Conservation (phyloP, 179 eudicot species). For the Spinacia oleracea region DNA sequence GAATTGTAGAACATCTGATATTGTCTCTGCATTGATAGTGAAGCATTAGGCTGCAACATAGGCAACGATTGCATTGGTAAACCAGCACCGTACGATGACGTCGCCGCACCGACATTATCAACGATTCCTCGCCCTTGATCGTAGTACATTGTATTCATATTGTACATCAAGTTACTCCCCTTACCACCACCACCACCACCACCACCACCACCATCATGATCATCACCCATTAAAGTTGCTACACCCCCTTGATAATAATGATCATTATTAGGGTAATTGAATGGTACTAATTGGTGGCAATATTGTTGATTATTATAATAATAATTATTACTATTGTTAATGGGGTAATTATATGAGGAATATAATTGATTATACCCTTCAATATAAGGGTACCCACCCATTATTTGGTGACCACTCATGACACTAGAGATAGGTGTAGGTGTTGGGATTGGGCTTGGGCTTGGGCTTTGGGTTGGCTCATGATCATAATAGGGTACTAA, state of each 20-base stretch:
- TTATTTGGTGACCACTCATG: not conserved
- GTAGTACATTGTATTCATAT: conserved; percentile 17
- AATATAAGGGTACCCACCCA: conserved; percentile 1
- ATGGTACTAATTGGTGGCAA: conserved; percentile 15
- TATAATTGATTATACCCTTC: not conserved
- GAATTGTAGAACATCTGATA: conserved; percentile 1
- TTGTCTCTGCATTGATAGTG: not conserved
- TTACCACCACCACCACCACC: not conserved
- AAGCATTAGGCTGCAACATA: conserved; percentile 4
- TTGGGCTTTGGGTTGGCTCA: no score
- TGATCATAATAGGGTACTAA: not conserved
- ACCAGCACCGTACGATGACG: conserved; percentile 14
- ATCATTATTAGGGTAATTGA: conserved; percentile 16
- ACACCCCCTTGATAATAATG: conserved; percentile 7
- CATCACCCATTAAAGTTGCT: not conserved
- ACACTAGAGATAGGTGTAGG: not conserved
- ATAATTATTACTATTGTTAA: not conserved
- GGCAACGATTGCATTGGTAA: conserved; percentile 19
- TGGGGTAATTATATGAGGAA: conserved; percentile 5
- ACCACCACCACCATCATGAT: not conserved
- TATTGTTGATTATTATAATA: not conserved
- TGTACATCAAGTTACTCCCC: conserved; percentile 5
- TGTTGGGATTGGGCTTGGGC: no score
- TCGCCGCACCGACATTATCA: conserved; percentile 3
- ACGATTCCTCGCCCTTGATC: conserved; percentile 20